Evolutionary conservation across 495 filamentous ascomycete species (phyloP), one percentile per base, ranked within the genome.

Genomic region (Aspergillus affinis): DNA sequence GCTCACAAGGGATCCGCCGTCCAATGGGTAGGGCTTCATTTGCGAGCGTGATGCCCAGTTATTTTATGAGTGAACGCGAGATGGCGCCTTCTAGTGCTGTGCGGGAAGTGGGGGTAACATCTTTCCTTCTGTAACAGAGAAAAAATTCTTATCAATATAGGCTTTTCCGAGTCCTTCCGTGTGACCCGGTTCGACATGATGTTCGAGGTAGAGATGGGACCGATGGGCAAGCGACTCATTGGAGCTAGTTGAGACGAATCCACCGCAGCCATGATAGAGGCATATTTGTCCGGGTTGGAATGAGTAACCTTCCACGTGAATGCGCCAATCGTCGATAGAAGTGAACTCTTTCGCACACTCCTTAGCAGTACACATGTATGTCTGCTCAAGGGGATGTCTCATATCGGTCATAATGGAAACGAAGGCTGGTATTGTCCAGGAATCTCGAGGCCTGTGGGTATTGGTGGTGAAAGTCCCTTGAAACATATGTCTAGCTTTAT

Each of bases 351-450:
- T 8, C 18, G 47, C 6, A 19, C 47, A 49, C 47, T 49, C 47
- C 47, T 19, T 8, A 19, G 47, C 7, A 49, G 47, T 10, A 19
- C 47, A 49, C 47, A 12, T 49, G 47, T 9, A 49, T 19, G 8
- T 49, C 47, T 49, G 47, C 41, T 49, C 47, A 12, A n/a, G 47
- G 47, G 47, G 41, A n/a, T 45, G 8, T 45, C 41, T 45, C 41
- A 45, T 45, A 45, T 45, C 41, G 41, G 41, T n/a, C 41, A 45
- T 45, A n/a, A 45, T 45, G 41, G n/a, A 45, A 45, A 45, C n/a
- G n/a, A 45, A n/a, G 8, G 41, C 8, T 8, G 41, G n/a, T 45
- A 45, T 45, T 45, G 41, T 45, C 41, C 41, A 45, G 41, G 41
- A 9, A 45, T 45, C 41, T 45, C 41, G n/a, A 45, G n/a, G 41